Conservation (phyloP, 345 rosid genomes). For the Arabidopsis arenosa region DNA sequence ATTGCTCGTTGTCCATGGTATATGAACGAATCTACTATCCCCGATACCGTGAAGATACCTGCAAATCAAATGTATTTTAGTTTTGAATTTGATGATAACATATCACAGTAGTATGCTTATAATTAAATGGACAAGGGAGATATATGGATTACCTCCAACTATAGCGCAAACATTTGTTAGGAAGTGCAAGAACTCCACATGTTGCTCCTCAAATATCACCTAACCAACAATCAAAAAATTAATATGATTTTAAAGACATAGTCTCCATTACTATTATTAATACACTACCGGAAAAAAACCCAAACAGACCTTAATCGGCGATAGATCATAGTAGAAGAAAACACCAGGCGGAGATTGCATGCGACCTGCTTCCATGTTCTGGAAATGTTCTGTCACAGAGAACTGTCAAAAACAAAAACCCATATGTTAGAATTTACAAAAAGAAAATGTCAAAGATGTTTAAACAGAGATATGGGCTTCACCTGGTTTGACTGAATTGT, state of each 20-base stretch:
- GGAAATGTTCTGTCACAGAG: slow-evolving; percentile 90
- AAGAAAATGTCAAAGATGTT: not conserved
- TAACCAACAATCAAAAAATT: slow-evolving; percentile 36
- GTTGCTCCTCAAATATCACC: slow-evolving; percentile 81
- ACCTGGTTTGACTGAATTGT: slow-evolving; percentile 79
- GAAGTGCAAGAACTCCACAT: slow-evolving; percentile 79
- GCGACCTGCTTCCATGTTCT: slow-evolving; percentile 55
- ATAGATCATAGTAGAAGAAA: slow-evolving; percentile 88
- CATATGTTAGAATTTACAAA: not conserved
- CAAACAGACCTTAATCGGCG: slow-evolving; percentile 76
- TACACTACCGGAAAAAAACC: not conserved
- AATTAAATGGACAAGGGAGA: not conserved
- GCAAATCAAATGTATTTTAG: not conserved
- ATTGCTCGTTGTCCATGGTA: slow-evolving; percentile 82
- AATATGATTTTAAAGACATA: not conserved
- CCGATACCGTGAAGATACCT: slow-evolving; percentile 86
- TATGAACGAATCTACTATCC: slow-evolving; percentile 78
- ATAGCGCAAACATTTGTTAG: slow-evolving; percentile 83
- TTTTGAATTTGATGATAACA: not conserved
- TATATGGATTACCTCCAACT: slow-evolving; percentile 61
- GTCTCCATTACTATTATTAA: not conserved
- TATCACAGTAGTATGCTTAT: not conserved
- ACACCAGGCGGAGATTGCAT: slow-evolving; percentile 66
- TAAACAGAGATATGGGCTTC: slow-evolving; percentile 11
- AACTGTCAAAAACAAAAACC: slow-evolving; percentile 50